phyloP scores from a whole-genome alignment of 208 protist genomes.

The Strigomonas galati region DNA sequence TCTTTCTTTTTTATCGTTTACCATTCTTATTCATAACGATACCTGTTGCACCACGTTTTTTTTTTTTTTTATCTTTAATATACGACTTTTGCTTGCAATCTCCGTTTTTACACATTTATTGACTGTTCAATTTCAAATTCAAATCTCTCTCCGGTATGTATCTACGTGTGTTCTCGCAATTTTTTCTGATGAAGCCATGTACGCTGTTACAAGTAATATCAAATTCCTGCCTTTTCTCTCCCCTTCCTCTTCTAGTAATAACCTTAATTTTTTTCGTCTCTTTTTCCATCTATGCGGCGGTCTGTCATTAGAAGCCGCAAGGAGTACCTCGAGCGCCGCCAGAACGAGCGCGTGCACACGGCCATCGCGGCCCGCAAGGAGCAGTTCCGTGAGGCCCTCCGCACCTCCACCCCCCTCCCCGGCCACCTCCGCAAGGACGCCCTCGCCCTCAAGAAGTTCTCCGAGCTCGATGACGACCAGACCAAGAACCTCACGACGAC shows the following conservation, averaged over 20 bases:
- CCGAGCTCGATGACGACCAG: constrained; percentile 86
- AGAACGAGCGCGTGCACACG: constrained; percentile 82
- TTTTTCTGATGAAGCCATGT: background rate
- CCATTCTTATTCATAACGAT: constrained; percentile 9
- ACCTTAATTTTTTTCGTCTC: background rate
- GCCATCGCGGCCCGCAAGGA: constrained; percentile 73
- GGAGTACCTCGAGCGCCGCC: constrained; percentile 82
- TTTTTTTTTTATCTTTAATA: background rate
- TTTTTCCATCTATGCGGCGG: constrained; percentile 52
- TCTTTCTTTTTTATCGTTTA: constrained; percentile 13
- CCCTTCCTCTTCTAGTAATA: background rate
- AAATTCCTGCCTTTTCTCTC: background rate
- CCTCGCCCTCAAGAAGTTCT: constrained; percentile 81
- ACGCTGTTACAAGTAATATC: background rate
- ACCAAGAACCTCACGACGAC: constrained; percentile 56
- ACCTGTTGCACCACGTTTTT: constrained; percentile 15
- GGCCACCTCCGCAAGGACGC: constrained; percentile 84
- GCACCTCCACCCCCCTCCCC: constrained; percentile 73
- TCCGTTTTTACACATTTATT: background rate
- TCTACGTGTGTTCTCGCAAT: background rate
- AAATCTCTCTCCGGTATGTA: no score
- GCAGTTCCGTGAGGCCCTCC: constrained; percentile 80
- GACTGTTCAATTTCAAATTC: no score
- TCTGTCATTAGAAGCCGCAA: constrained; percentile 79
- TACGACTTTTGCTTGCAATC: background rate